A percentile compares a stretch with the other conserved stretches of the same genome.
Conservation (phyloP, 1,139 yeast species). For the Debaryomyces nepalensis region DNA sequence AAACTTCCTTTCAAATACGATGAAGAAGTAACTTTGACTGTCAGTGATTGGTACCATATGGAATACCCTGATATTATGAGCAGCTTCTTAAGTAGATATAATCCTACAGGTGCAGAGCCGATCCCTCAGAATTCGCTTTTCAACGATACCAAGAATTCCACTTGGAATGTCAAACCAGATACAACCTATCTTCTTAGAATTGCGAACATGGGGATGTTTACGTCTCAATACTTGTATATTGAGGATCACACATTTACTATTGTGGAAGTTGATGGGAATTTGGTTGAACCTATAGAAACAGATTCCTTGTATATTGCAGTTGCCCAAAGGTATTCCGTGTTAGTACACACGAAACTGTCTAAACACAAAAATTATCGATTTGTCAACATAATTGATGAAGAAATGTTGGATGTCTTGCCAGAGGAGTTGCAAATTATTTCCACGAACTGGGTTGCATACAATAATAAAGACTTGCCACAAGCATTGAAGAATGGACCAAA, state of each 20-base stretch:
- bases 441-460: constrained; percentile 73
- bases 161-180: constrained; percentile 75
- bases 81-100: constrained; percentile 66
- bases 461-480: constrained; percentile 48
- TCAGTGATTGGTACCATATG: constrained; percentile 87
- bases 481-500: constrained; percentile 20
- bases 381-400: constrained; percentile 74
- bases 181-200: constrained; percentile 80
- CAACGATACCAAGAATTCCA: constrained; percentile 75
- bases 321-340: constrained; percentile 79
- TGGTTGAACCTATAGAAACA: constrained; percentile 68
- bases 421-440: constrained; percentile 63
- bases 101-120: constrained; percentile 98
- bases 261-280: constrained; percentile 83
- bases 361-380: constrained; percentile 71
- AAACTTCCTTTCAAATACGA: constrained; percentile 62
- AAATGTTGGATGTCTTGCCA: constrained; percentile 79
- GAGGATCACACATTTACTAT: constrained; percentile 84
- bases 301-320: constrained; percentile 66
- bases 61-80: constrained; percentile 55
- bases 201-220: constrained; percentile 84
- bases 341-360: constrained; percentile 68
- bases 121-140: constrained; percentile 79
- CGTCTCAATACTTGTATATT: constrained; percentile 81
- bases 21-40: constrained; percentile 68